Conservation (phyloP, 495 filamentous ascomycete genomes). For the Penicillium parvum region DNA sequence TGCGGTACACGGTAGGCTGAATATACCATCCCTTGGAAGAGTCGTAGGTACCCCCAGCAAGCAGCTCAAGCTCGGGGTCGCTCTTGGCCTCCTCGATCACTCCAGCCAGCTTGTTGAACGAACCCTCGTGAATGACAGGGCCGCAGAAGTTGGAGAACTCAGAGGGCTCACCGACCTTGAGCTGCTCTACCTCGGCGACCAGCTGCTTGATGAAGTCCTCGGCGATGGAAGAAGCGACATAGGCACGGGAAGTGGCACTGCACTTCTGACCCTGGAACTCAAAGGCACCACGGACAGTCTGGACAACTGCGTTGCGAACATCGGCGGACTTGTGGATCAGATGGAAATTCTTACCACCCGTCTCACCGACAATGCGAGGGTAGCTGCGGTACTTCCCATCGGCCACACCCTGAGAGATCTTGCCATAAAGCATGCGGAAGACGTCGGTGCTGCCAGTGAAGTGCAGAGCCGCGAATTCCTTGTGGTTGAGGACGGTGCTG, state of each 20-base stretch:
- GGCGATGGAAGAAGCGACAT: conserved; percentile 67
- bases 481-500: conserved; percentile 62
- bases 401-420: conserved; percentile 67
- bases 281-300: conserved; percentile 78
- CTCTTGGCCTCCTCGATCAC: conserved; percentile 61
- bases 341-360: conserved; percentile 88
- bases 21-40: conserved; percentile 61
- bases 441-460: conserved; percentile 80
- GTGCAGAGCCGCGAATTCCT: conserved; percentile 71
- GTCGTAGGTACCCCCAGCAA: conserved; percentile 58
- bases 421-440: conserved; percentile 74
- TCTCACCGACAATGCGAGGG: conserved; percentile 81
- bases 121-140: conserved; percentile 52
- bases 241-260: conserved; percentile 73
- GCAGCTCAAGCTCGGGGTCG: conserved; percentile 56
- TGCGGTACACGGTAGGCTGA: conserved; percentile 62
- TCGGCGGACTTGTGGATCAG: conserved; percentile 71
- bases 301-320: conserved; percentile 66
- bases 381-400: conserved; percentile 70
- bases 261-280: conserved; percentile 89
- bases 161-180: conserved; percentile 65
- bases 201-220: conserved; percentile 60
- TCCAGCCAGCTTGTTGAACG: conserved; percentile 49
- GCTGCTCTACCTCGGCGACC: conserved; percentile 57
- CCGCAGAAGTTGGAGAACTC: conserved; percentile 61